Conservation (phyloP, 2,329 filamentous ascomycete species). For the Pyricularia grisea region DNA sequence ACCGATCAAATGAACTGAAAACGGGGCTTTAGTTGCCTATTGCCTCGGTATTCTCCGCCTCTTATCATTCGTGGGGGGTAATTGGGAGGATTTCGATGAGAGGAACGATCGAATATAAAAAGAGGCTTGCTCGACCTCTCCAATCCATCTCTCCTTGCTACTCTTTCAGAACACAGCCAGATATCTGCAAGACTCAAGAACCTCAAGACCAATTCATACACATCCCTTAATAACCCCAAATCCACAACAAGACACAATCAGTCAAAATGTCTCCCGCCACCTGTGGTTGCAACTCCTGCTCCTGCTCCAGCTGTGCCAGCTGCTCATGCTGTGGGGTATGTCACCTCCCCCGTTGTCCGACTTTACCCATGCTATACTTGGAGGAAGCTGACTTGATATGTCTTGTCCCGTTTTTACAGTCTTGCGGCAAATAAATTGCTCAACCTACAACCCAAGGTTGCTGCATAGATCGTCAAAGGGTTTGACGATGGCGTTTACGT, state of each 20-base stretch:
- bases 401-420: background rate
- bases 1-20: background rate
- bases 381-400: background rate
- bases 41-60: background rate
- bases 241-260: background rate
- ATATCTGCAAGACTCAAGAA: background rate
- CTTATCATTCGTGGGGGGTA: background rate
- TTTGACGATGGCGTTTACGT: background rate
- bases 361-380: too few relatives aligned
- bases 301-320: constrained; percentile 5
- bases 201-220: background rate
- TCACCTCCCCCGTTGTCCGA: background rate
- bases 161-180: background rate
- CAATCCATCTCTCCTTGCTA: too few relatives aligned
- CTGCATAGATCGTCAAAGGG: background rate
- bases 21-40: background rate
- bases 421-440: background rate
- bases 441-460: background rate
- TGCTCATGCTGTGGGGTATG: constrained; percentile 8
- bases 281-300: constrained; percentile 7
- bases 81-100: background rate
- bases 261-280: constrained; percentile 4
- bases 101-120: background rate
- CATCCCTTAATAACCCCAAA: background rate
- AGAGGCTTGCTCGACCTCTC: background rate